Conservation (phyloP, 495 filamentous ascomycete species). For the Aspergillus ellipticus region DNA sequence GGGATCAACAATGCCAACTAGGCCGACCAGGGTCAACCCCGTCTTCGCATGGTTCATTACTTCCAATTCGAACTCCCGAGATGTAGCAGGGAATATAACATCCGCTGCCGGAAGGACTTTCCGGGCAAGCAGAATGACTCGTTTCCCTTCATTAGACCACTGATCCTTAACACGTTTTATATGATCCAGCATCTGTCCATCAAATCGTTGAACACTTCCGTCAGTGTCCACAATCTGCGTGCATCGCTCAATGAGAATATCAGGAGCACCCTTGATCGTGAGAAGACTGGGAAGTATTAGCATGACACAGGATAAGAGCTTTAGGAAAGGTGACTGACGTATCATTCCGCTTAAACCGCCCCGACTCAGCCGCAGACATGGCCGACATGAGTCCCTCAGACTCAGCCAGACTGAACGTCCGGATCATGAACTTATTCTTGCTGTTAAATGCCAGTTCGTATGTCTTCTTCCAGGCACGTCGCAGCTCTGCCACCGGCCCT, state of each 20-base stretch:
- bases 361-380: conserved; percentile 22
- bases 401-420: conserved; percentile 5
- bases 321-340: neutral
- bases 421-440: conserved; percentile 73
- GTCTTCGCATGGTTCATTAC: conserved; percentile 42
- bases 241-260: conserved; percentile 57
- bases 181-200: conserved; percentile 25
- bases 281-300: conserved; percentile 18
- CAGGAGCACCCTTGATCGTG: conserved; percentile 65
- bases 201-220: conserved; percentile 43
- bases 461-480: conserved; percentile 49
- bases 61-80: conserved; percentile 50
- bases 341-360: conserved; percentile 1
- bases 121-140: conserved; percentile 62
- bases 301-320: neutral
- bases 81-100: conserved; percentile 28
- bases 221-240: conserved; percentile 43
- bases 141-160: conserved; percentile 61
- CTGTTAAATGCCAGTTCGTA: conserved; percentile 67
- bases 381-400: neutral
- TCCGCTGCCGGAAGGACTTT: conserved; percentile 44
- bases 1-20: conserved; percentile 66
- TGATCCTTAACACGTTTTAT: conserved; percentile 54
- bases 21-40: conserved; percentile 56
- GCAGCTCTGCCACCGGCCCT: conserved; percentile 36